These are phyloP conservation scores for Termitomyces sp. DNA, from an alignment of 768 basidiomycete genomes.

Conservation along the genomic window DNA sequence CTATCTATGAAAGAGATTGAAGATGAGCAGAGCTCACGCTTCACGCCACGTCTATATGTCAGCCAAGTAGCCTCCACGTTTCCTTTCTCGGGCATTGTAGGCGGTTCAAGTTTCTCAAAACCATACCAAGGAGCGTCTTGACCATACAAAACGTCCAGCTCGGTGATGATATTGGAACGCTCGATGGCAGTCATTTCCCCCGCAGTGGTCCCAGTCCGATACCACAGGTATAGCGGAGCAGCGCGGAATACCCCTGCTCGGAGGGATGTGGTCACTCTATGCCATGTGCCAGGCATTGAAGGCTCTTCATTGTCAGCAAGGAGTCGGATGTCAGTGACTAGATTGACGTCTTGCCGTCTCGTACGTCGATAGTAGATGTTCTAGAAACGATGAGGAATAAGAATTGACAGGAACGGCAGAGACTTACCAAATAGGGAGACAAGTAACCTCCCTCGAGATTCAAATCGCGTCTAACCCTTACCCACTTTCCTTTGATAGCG, in stretches of 20 bases:
- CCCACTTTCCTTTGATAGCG: conserved; percentile 82
- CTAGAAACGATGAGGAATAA: conserved; percentile 18
- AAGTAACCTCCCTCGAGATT: conserved; percentile 57
- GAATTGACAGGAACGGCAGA: neutral
- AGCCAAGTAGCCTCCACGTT: conserved; percentile 52
- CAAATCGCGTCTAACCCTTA: conserved; percentile 77
- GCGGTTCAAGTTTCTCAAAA: conserved; percentile 65
- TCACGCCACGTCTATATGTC: conserved; percentile 68
- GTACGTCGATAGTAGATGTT: conserved; percentile 83
- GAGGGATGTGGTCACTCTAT: conserved; percentile 53
- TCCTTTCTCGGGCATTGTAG: conserved; percentile 42
- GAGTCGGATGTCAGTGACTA: conserved; percentile 69
- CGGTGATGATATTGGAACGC: conserved; percentile 68
- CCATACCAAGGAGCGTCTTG: conserved; percentile 83
- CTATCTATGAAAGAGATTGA: neutral
- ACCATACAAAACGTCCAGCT: conserved; percentile 88
- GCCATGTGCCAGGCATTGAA: conserved; percentile 50
- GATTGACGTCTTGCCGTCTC: conserved; percentile 71
- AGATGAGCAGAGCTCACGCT: conserved; percentile 38
- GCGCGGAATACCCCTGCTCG: conserved; percentile 55
- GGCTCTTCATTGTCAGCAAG: conserved; percentile 52
- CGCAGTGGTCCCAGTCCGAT: conserved; percentile 60
- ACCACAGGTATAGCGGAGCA: conserved; percentile 71
- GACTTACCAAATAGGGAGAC: conserved; percentile 51
- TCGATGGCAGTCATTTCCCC: conserved; percentile 55